Evolutionary conservation across 73 alveolate species (phyloP), one percentile per base, ranked within the genome.

Genomic region (Paramecium sonneborni): DNA sequence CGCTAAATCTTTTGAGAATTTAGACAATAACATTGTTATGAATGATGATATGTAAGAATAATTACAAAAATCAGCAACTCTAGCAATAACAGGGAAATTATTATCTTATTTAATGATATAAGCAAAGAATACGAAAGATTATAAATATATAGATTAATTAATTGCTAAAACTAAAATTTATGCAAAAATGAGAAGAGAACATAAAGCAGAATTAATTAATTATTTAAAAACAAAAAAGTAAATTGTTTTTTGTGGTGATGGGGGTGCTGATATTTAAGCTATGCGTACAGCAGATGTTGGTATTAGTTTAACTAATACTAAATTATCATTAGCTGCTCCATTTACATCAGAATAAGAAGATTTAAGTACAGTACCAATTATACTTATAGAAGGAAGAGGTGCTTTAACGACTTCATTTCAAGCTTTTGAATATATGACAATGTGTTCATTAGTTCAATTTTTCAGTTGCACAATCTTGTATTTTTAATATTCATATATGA

Each of bases 281-380:
- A 30, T 79, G 44, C 46, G 74, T 21, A 44, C 90, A 10, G 90
- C 90, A 7, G 90, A 79, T 79, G 55, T 79, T 21, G 90, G 90
- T 8, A 79, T 79, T 8, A 79, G 90, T 79, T 44, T 79, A 12
- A 46, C 90, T 2, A 26, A 43, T 10, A 38, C 41, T 23, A 38
- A 79, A 79, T 38, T 43, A 6, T 79, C 90, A n/a, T 23, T 79
- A 11, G 69, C 90, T 20, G 90, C 90, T 24, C 72, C 90, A 43
- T 79, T 79, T 62, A 79, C 90, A 14, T 43, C 76, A 10, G 41
- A 39, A 39, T 23, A 79, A 12, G 44, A 79, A 12, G 74, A 79
- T 79, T 10, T 79, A 7, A 30, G 62, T 9, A 43, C 62, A 37
- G 90, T 79, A 8, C 90, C 90, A 39, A 23, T 43, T 9, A 79